Evolutionary conservation across 257 asterid genomes (phyloP).

Genomic region (Capsicum rhomboideum): DNA sequence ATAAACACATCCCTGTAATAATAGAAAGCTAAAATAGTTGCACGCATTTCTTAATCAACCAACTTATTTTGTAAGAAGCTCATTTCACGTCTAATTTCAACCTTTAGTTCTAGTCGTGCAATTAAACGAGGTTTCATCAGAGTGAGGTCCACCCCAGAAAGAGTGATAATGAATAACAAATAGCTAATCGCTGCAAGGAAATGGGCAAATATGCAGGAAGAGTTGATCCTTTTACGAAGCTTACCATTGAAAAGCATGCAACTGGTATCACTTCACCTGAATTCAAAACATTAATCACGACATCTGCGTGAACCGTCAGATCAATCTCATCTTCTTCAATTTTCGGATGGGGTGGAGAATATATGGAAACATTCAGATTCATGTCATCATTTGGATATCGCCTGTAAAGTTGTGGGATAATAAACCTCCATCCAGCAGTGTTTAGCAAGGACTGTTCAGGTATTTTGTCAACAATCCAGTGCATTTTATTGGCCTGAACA

Average conservation of each 20-base stretch:
- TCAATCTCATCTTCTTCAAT: slow-evolving; percentile 38
- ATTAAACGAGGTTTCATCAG: not conserved
- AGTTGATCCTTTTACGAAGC: slow-evolving; percentile 9
- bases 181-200: not conserved
- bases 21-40: not conserved
- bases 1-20: not conserved
- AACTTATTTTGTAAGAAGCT: not conserved
- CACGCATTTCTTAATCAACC: not conserved
- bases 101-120: not conserved
- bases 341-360: slow-evolving; percentile 48
- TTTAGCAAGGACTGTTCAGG: slow-evolving; percentile 67
- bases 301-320: slow-evolving; percentile 42
- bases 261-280: slow-evolving; percentile 54
- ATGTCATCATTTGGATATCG: slow-evolving; percentile 66
- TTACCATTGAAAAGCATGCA: slow-evolving; percentile 69
- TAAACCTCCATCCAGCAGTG: slow-evolving; percentile 84
- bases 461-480: slow-evolving; percentile 60
- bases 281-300: slow-evolving; percentile 58
- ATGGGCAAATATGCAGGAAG: not conserved
- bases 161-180: not conserved
- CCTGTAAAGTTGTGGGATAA: slow-evolving; percentile 82
- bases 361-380: slow-evolving; percentile 59
- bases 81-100: not conserved
- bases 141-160: not conserved
- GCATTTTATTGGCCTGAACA: slow-evolving; percentile 67